Conservation (phyloP, 78 protist genomes). For the Salpingoeca rosetta region DNA sequence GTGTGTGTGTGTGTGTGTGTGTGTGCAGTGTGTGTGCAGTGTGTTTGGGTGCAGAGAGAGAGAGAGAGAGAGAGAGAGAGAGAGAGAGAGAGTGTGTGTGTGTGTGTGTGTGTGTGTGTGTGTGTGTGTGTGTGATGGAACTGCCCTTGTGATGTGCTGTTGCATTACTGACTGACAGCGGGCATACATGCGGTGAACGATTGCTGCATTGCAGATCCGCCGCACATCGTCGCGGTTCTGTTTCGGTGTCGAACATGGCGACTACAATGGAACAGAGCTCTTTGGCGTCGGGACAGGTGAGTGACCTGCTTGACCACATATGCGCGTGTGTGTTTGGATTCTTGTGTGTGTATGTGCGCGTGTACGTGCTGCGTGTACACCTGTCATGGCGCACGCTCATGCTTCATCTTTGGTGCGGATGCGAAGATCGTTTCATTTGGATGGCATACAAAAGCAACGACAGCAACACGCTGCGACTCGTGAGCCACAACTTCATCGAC, state of each 20-base stretch:
- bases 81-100: no score
- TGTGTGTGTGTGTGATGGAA: no score
- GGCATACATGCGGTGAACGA: no score
- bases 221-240: slow-evolving; percentile 28
- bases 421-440: slow-evolving; percentile 23
- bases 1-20: neutral
- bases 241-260: slow-evolving; percentile 31
- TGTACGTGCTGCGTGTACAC: no score
- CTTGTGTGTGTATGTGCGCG: no score
- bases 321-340: no score
- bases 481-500: neutral
- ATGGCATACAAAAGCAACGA: slow-evolving; percentile 21
- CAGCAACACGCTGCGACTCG: neutral
- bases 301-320: neutral
- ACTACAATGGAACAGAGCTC: slow-evolving; percentile 35
- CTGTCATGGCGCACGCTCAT: neutral
- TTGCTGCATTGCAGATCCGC: neutral
- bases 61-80: no score
- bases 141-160: no score
- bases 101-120: no score
- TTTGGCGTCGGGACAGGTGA: slow-evolving; percentile 25
- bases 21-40: neutral
- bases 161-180: no score
- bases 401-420: neutral
- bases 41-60: no score